A percentile compares a stretch with the other conserved stretches of the same genome.
phyloP scores from a whole-genome alignment of 768 basidiomycete genomes.

The Amanita jacksonii region DNA sequence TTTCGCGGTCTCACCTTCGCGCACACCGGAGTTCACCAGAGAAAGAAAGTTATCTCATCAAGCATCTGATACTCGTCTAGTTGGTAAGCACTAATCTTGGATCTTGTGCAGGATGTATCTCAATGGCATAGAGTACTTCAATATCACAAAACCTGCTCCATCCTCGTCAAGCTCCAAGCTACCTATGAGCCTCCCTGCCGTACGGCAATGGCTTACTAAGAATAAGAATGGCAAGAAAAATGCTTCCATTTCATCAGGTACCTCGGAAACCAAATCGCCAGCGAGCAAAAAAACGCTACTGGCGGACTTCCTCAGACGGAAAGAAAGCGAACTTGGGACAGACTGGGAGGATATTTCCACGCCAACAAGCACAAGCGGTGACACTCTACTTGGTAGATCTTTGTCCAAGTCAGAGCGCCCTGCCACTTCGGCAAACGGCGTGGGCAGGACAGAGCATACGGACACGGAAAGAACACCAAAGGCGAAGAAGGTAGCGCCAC shows the following conservation, averaged over 20 bases:
- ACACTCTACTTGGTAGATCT: conserved; percentile 19
- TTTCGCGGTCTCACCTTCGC: conserved; percentile 39
- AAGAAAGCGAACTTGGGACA: conserved; percentile 43
- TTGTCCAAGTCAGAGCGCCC: conserved; percentile 11
- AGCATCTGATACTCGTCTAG: conserved; percentile 57
- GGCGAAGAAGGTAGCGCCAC: conserved; percentile 27
- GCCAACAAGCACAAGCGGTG: conserved; percentile 37
- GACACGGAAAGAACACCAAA: conserved; percentile 35
- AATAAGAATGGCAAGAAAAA: conserved; percentile 42
- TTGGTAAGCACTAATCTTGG: conserved; percentile 36
- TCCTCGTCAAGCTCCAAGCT: conserved; percentile 32
- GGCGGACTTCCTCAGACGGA: conserved; percentile 55
- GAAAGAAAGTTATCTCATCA: conserved; percentile 62
- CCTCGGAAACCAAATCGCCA: conserved; percentile 22
- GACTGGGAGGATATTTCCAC: conserved; percentile 64
- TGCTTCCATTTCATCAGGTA: conserved; percentile 30
- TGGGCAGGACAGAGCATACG: conserved; percentile 15
- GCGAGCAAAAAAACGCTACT: conserved; percentile 54
- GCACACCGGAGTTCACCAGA: conserved; percentile 39
- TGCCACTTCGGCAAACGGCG: conserved; percentile 11
- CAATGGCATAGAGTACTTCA: conserved; percentile 5
- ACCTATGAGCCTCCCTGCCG: conserved; percentile 69
- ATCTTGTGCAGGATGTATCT: not conserved
- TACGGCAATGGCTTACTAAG: conserved; percentile 70
- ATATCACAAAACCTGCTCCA: conserved; percentile 2